Base-by-base conservation (phyloP, 1,284 basidiomycete genomes). In the Melampsora larici-populina region DNA sequence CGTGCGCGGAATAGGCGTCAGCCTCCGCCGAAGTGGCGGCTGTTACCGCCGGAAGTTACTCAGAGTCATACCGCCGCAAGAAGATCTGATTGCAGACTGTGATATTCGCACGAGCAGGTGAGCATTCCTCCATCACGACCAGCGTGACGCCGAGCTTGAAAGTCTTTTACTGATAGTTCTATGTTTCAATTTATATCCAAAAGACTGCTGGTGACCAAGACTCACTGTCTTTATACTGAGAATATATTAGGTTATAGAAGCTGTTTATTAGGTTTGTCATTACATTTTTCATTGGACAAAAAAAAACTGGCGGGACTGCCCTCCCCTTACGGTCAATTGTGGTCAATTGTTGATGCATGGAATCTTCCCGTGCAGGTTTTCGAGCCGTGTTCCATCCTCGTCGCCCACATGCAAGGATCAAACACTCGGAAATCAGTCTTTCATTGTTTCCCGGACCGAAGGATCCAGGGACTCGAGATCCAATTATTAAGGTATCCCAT, bases 231-330 rank as follows among this genome's bases (percentile, higher is more conserved):
- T 29, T 78, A 78, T 29, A 67, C 75, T 15, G 60, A 64, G 29
- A 58, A 40, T 66, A 65, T 78, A 26, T 64, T 78, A 8, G 55
- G 67, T 55, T 78, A 70, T 43, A 60, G 60, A 17, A 78, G 75
- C 68, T 78, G 75, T 49, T 43, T 78, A 29, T 63, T 78, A 70
- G 75, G 75, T 78, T 51, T n/a, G n/a, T n/a, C n/a, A n/a, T n/a
- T n/a, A n/a, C n/a, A n/a, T n/a, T n/a, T n/a, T n/a, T n/a, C n/a
- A n/a, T n/a, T n/a, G n/a, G n/a, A n/a, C n/a, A n/a, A 36, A 36
- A 36, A 36, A 36, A 36, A 36, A 3, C 36, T 4, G 36, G 9
- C 36, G 9, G 36, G 36, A 36, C 9, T 9, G 36, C 3, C 5
- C 36, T 36, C 9, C 3, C 51, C 51, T 55, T 26, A 21, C 51